Percentiles rank a stretch among this genome's conserved stretches.
Conservation (phyloP, 306 rosid genomes). For the Ormosia emarginata region DNA sequence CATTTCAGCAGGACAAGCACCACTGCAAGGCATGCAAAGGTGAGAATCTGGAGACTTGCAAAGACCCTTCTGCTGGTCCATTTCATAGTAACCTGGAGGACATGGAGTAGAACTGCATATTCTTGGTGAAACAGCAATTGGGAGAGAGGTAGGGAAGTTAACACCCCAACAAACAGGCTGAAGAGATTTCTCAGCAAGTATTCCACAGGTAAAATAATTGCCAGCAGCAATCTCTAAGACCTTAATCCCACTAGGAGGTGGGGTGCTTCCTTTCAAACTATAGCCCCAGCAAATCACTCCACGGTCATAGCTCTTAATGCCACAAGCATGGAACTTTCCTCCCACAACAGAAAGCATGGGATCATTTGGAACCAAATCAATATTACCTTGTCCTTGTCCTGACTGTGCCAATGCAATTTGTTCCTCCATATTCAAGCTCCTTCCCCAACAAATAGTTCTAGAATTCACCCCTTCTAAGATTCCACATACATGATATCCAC, state of each 20-base stretch:
- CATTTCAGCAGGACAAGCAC: slow-evolving; percentile 71
- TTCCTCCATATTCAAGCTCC: slow-evolving; percentile 68
- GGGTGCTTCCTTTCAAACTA: slow-evolving; percentile 58
- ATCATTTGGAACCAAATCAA: slow-evolving; percentile 69
- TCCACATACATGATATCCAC: slow-evolving; percentile 95
- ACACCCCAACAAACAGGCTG: slow-evolving; percentile 90
- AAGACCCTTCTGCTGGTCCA: slow-evolving; percentile 37
- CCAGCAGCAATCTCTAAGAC: slow-evolving; percentile 81
- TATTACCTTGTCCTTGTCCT: slow-evolving; percentile 56
- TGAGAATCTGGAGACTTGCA: slow-evolving; percentile 52
- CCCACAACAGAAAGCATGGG: slow-evolving; percentile 80
- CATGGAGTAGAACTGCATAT: slow-evolving; percentile 68
- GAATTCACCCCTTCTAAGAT: slow-evolving; percentile 62
- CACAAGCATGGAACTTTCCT: slow-evolving; percentile 93
- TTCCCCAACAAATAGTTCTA: slow-evolving; percentile 81
- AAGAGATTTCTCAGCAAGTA: slow-evolving; percentile 69
- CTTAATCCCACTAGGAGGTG: slow-evolving; percentile 52
- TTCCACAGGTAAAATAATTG: slow-evolving; percentile 85
- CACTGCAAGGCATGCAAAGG: slow-evolving; percentile 73
- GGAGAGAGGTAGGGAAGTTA: slow-evolving; percentile 77
- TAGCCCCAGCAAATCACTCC: slow-evolving; percentile 90
- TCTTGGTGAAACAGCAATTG: slow-evolving; percentile 71
- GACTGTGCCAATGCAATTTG: slow-evolving; percentile 54
- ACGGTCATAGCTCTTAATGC: slow-evolving; percentile 69
- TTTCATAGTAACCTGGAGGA: slow-evolving; percentile 66